Percentiles rank a stretch among this genome's conserved stretches.
Conservation (phyloP, 148 eudicot species). For the Gaultheria prostrata region DNA sequence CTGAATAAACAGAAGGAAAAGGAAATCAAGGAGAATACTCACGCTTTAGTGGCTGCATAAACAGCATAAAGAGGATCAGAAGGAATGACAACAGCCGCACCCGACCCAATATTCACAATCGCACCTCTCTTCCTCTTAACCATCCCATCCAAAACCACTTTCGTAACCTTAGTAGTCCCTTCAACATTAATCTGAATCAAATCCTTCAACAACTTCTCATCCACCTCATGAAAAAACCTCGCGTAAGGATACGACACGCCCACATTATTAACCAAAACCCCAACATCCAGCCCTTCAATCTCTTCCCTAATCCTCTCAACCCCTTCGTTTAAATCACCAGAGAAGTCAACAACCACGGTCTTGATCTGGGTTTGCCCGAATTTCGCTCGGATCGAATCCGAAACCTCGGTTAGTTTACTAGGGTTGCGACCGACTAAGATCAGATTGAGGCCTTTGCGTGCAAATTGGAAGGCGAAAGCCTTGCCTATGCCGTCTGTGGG, state of each 20-base stretch:
- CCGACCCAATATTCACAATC: slow-evolving; percentile 74
- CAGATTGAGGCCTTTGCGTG: slow-evolving; percentile 68
- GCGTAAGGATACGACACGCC: slow-evolving; percentile 59
- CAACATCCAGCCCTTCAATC: slow-evolving; percentile 67
- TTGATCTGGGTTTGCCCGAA: slow-evolving; percentile 44
- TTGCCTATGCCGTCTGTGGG: slow-evolving; percentile 97
- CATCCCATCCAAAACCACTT: slow-evolving; percentile 69
- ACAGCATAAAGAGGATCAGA: slow-evolving; percentile 66
- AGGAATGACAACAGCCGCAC: slow-evolving; percentile 60
- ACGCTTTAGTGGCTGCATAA: slow-evolving; percentile 83
- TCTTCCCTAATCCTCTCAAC: slow-evolving; percentile 32
- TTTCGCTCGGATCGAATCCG: slow-evolving; percentile 50
- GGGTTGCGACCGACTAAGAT: slow-evolving; percentile 79
- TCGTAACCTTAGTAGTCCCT: slow-evolving; percentile 62
- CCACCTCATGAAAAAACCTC: slow-evolving; percentile 60
- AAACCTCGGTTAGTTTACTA: slow-evolving; percentile 65
- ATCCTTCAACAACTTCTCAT: slow-evolving; percentile 38
- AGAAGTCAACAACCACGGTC: slow-evolving; percentile 62
- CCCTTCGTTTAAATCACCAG: slow-evolving; percentile 48
- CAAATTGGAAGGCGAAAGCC: slow-evolving; percentile 78
- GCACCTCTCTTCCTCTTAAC: slow-evolving; percentile 62
- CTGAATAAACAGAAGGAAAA: not conserved
- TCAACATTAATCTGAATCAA: slow-evolving; percentile 57
- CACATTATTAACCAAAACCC: slow-evolving; percentile 69
- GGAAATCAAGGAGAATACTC: slow-evolving; percentile 20